Conservation (phyloP, 257 asterid genomes). For the Cynanchum wilfordii region DNA sequence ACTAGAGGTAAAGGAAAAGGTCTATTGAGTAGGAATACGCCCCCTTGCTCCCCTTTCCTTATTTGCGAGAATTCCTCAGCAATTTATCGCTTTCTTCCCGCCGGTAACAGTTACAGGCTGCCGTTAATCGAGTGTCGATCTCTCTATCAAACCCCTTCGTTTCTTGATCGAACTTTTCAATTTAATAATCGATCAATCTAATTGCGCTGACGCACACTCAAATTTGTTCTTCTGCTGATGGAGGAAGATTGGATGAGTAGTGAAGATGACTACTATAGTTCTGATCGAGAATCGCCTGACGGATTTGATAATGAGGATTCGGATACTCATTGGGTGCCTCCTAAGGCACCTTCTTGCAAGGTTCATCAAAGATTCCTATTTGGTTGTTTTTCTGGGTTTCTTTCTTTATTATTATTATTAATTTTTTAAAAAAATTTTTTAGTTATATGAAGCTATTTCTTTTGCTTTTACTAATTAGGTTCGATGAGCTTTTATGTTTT, state of each 20-base stretch:
- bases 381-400: conserved; percentile 5
- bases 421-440: background rate
- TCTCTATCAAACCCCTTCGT: background rate
- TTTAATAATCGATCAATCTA: background rate
- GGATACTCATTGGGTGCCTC: conserved; percentile 37
- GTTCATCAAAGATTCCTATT: conserved; percentile 26
- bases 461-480: background rate
- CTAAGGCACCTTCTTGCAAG: conserved; percentile 57
- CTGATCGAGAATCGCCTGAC: conserved; percentile 59
- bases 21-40: background rate
- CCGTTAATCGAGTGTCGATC: conserved; percentile 19
- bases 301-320: conserved; percentile 62
- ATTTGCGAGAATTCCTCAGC: conserved; percentile 2
- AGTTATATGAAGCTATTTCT: no score
- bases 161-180: conserved; percentile 2
- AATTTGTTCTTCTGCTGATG: conserved; percentile 1
- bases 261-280: conserved; percentile 46
- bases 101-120: background rate
- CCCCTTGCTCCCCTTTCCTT: background rate
- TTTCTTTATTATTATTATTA: background rate
- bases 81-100: conserved; percentile 4
- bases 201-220: background rate
- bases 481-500: background rate
- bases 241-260: conserved; percentile 54
- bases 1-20: background rate